Conservation (phyloP, 306 rosid species). For the Vigna hirtella region DNA sequence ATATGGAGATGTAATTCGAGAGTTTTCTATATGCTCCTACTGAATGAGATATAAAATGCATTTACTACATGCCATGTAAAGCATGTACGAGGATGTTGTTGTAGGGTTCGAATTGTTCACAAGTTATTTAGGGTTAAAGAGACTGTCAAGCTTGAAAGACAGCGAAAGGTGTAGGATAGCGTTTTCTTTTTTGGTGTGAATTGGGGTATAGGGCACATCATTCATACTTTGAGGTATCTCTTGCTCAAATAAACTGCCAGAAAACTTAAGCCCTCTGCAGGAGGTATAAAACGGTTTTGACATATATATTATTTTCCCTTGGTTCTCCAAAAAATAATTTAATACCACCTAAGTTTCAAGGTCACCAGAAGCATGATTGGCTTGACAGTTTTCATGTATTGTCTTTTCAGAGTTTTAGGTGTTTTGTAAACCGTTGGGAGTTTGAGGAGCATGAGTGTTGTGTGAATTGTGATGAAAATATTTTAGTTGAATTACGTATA, state of each 20-base stretch:
- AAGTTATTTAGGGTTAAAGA: conserved; percentile 18
- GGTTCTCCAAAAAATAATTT: background rate
- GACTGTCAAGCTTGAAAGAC: background rate
- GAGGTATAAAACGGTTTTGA: background rate
- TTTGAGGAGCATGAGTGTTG: background rate
- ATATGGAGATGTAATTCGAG: background rate
- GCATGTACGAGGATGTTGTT: background rate
- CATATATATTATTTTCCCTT: background rate
- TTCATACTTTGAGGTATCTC: background rate
- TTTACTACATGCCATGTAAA: background rate
- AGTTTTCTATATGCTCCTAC: too few species aligned
- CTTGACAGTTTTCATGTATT: background rate
- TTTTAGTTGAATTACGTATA: conserved; percentile 1
- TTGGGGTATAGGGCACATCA: background rate
- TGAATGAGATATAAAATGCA: too few species aligned
- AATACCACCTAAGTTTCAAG: background rate
- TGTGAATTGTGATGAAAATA: background rate
- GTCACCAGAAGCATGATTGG: background rate
- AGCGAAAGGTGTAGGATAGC: background rate
- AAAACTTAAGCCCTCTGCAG: background rate
- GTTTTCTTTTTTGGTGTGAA: background rate
- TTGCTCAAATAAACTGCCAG: background rate
- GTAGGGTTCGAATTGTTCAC: too few species aligned
- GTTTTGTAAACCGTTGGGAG: background rate
- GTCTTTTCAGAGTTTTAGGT: too few species aligned